Percentiles rank a stretch among this genome's conserved stretches.
These are phyloP conservation scores for Glonium stellatum DNA, from an alignment of 495 filamentous ascomycete genomes.

Conservation along the genomic window DNA sequence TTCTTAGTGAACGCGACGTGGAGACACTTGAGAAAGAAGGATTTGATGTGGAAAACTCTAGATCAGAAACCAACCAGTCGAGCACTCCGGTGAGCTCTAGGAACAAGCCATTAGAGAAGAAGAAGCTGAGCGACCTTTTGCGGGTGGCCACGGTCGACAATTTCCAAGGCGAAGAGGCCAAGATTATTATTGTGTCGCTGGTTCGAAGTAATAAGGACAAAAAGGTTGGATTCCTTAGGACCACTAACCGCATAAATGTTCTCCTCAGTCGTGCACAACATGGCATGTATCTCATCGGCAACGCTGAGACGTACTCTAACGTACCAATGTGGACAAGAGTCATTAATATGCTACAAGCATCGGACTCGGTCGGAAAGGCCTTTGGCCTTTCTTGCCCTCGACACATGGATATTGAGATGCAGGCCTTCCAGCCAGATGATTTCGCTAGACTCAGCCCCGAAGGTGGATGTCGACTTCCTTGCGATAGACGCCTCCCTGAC, in stretches of 20 bases:
- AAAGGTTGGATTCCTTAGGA: constrained; percentile 62
- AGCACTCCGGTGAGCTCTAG: background rate
- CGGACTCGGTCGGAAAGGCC: constrained; percentile 44
- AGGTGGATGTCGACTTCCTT: constrained; percentile 60
- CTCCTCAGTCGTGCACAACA: constrained; percentile 59
- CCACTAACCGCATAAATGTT: constrained; percentile 72
- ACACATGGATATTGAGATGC: constrained; percentile 53
- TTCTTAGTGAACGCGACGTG: constrained; percentile 58
- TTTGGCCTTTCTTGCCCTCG: constrained; percentile 59
- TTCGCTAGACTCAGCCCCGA: constrained; percentile 57
- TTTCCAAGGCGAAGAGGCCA: constrained; percentile 69
- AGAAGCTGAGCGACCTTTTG: constrained; percentile 29
- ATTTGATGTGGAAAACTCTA: constrained; percentile 23
- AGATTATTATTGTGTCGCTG: constrained; percentile 70
- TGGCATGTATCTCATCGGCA: constrained; percentile 39
- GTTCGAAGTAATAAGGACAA: constrained; percentile 61
- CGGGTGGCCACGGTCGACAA: constrained; percentile 73
- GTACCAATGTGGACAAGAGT: constrained; percentile 66
- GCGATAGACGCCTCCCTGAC: constrained; percentile 45
- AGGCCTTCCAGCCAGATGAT: constrained; percentile 52
- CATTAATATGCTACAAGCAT: constrained; percentile 43
- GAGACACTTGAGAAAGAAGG: constrained; percentile 52
- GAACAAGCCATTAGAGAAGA: background rate
- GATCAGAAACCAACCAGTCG: background rate
- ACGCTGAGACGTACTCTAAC: constrained; percentile 49